Conservation (phyloP, 2,329 filamentous ascomycete species). For the Calonectria pauciramosa region DNA sequence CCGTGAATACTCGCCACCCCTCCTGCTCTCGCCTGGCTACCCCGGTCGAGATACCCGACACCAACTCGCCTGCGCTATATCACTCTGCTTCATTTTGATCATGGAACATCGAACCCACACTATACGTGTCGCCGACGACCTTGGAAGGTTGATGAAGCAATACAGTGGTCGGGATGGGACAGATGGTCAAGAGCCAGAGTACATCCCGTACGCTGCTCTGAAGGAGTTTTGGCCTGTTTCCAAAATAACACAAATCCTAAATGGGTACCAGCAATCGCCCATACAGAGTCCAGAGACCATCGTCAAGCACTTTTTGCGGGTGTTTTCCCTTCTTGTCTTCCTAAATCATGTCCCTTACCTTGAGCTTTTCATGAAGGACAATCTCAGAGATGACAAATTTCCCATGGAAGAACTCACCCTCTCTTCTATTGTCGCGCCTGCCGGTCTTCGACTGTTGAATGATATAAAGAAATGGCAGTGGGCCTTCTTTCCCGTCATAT, state of each 20-base stretch:
- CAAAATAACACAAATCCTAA: neutral
- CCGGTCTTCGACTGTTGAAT: neutral
- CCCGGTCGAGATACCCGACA: neutral
- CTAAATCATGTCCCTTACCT: neutral
- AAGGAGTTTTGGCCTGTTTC: neutral
- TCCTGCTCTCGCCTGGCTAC: neutral
- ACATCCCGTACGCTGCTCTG: neutral
- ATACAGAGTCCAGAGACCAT: neutral
- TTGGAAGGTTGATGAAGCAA: neutral
- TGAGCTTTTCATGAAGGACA: neutral
- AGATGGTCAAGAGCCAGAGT: neutral
- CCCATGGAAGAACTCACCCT: neutral
- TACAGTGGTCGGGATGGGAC: neutral
- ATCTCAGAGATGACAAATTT: neutral
- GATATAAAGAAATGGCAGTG: neutral
- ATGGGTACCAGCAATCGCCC: neutral
- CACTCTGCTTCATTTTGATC: neutral
- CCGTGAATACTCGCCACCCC: neutral
- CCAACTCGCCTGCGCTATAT: neutral
- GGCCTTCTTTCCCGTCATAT: neutral
- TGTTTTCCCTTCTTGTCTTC: neutral
- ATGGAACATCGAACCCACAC: neutral
- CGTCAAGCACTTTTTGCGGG: neutral
- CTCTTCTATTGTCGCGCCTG: neutral
- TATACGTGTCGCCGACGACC: neutral